These are phyloP conservation scores for Cladophialophora psammophila DNA, from an alignment of 2,329 filamentous ascomycete genomes.

Conservation along the genomic window DNA sequence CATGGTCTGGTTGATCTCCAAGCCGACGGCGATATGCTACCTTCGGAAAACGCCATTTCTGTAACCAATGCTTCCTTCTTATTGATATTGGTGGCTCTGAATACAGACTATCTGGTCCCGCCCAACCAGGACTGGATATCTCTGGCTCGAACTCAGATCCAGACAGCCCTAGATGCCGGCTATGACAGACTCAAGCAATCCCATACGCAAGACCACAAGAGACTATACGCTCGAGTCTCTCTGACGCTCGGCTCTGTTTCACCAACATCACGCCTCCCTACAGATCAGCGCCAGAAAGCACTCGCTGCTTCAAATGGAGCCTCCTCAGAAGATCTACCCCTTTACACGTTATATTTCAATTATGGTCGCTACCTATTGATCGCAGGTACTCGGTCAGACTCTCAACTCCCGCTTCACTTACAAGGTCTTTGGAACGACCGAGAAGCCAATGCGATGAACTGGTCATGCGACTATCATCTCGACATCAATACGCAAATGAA, in stretches of 20 bases:
- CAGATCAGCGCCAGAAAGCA: background rate
- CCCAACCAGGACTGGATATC: background rate
- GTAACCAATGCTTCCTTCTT: background rate
- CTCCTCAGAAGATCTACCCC: background rate
- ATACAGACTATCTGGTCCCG: background rate
- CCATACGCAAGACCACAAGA: background rate
- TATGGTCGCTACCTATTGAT: conserved; percentile 1
- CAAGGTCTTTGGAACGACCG: conserved; percentile 3
- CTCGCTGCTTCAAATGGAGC: background rate
- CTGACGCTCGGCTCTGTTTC: background rate
- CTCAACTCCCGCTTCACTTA: background rate
- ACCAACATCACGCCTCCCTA: background rate
- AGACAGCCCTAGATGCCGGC: background rate
- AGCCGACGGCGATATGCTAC: background rate
- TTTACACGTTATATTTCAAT: background rate
- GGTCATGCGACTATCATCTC: conserved; percentile 2
- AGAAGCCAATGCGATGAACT: conserved; percentile 8
- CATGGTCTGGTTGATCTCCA: background rate
- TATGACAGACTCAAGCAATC: background rate
- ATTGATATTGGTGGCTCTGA: background rate
- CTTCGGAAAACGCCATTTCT: background rate
- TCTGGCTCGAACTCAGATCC: background rate
- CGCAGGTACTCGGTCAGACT: background rate
- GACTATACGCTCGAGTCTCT: background rate
- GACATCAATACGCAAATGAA: conserved; percentile 8